phyloP scores from a whole-genome alignment of 352 stramenopile species.

The Globisporangium paroecandrum region DNA sequence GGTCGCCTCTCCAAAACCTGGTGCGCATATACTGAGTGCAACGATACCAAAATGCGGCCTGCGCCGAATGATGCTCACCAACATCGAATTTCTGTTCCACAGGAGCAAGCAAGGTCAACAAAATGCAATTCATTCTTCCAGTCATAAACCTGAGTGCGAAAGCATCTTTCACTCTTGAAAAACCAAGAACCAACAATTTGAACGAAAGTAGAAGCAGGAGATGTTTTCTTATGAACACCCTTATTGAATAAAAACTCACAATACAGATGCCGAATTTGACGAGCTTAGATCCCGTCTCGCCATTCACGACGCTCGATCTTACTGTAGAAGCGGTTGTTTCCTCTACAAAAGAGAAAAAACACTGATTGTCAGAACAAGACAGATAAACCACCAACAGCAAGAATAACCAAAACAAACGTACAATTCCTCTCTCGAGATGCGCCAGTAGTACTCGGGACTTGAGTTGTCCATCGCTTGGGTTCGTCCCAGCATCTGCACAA shows the following conservation, averaged over 20 bases:
- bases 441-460: conserved; percentile 82
- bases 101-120: too few species aligned
- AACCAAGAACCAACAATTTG: too few species aligned
- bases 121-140: too few species aligned
- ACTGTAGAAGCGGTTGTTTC: conserved; percentile 80
- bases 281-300: conserved; percentile 38
- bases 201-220: too few species aligned
- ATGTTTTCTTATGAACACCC: too few species aligned
- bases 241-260: too few species aligned
- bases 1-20: not conserved
- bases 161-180: too few species aligned
- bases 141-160: too few species aligned
- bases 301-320: conserved; percentile 79
- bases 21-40: not conserved
- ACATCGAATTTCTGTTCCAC: too few species aligned
- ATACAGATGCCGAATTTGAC: too few species aligned
- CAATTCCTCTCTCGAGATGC: conserved; percentile 80
- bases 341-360: conserved; percentile 28
- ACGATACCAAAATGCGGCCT: too few species aligned
- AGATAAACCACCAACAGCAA: conserved; percentile 1
- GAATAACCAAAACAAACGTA: conserved; percentile 25
- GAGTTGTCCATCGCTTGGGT: conserved; percentile 73
- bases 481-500: conserved; percentile 85
- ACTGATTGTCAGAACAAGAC: conserved; percentile 2
- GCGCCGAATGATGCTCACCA: too few species aligned